Evolutionary conservation across 176 grass and related monocot species (phyloP), one percentile per base, ranked within the genome.

Genomic region (Eragrostis nindensis): DNA sequence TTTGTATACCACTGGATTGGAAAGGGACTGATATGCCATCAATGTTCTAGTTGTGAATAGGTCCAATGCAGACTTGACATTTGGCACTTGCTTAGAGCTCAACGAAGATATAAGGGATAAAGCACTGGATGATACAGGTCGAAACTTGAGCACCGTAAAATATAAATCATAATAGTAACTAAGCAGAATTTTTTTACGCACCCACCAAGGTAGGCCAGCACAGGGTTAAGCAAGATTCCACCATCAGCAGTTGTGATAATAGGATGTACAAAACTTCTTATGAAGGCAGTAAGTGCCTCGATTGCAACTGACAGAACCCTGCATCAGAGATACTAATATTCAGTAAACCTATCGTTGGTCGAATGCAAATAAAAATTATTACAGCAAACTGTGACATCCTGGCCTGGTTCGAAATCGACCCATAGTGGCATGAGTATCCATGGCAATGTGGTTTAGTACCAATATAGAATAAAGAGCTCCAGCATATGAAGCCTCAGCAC

Each of bases 241-340:
- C 87, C 72, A 87, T 92, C 88, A 64, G 66, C 47, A 86, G 86
- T 78, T 61, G 83, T 32, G 25, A 84, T 78, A 47, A 78, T 70
- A 75, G 92, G 86, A 87, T 72, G 95, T 83, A 91, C 83, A 49
- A 98, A 98, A 75, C 86, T 98, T 83, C 85, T 91, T 89, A 95
- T 95, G 67, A 98, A 98, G 55, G 92, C 92, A 85, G 90, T 93
- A 86, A 98, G 95, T 15, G 95, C 92, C 79, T 98, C 95, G 25
- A 94, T 86, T 89, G 95, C 92, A 87, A 94, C 92, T 8, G 95
- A 95, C 39, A 98, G 57, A 75, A 98, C 95, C 15, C 95, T 98
- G 83, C 63, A 90, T 82, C 50, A 75, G 71, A 75, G 5, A 83
- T 62, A 44, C 38, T 54, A 83, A 84, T 27, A 80, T 5, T 84